These are phyloP conservation scores for Aspergillus texensis DNA, from an alignment of 2,329 filamentous ascomycete genomes.

Conservation along the genomic window DNA sequence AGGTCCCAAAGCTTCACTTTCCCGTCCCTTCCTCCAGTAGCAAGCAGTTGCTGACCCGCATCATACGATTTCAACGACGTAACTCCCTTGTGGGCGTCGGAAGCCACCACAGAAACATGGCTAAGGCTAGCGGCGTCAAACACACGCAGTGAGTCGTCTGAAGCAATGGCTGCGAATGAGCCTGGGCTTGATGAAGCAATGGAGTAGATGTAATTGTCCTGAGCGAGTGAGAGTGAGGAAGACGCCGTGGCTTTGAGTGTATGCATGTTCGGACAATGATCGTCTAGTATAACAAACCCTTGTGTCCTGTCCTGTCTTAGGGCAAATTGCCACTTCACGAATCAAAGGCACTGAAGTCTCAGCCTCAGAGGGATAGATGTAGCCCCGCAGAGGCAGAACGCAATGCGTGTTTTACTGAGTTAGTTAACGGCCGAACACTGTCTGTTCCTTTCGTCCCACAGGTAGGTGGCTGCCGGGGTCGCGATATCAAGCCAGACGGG, in stretches of 20 bases:
- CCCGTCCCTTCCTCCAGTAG: constrained; percentile 45
- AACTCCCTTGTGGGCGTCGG: constrained; percentile 40
- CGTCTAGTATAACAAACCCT: neutral
- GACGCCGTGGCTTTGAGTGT: constrained; percentile 35
- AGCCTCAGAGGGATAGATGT: constrained; percentile 6
- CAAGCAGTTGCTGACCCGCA: constrained; percentile 30
- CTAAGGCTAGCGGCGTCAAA: constrained; percentile 41
- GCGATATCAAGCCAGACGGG: constrained; percentile 10
- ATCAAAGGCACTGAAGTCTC: constrained; percentile 3
- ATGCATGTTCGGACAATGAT: constrained; percentile 31
- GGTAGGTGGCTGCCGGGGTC: constrained; percentile 7
- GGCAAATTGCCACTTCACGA: constrained; percentile 2
- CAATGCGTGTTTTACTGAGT: constrained; percentile 1
- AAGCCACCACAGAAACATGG: constrained; percentile 31
- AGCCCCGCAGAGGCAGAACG: neutral
- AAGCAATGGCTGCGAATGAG: constrained; percentile 47
- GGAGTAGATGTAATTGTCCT: constrained; percentile 48
- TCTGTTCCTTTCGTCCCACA: constrained; percentile 7
- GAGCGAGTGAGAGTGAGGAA: constrained; percentile 42
- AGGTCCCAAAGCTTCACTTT: constrained; percentile 47
- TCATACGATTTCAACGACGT: constrained; percentile 40
- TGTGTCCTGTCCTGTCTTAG: neutral
- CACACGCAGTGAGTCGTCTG: constrained; percentile 48
- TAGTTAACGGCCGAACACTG: neutral
- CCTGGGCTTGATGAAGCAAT: constrained; percentile 33